Base-by-base conservation (phyloP, 2,329 filamentous ascomycete genomes). In the Zymoseptoria pseudotritici region DNA sequence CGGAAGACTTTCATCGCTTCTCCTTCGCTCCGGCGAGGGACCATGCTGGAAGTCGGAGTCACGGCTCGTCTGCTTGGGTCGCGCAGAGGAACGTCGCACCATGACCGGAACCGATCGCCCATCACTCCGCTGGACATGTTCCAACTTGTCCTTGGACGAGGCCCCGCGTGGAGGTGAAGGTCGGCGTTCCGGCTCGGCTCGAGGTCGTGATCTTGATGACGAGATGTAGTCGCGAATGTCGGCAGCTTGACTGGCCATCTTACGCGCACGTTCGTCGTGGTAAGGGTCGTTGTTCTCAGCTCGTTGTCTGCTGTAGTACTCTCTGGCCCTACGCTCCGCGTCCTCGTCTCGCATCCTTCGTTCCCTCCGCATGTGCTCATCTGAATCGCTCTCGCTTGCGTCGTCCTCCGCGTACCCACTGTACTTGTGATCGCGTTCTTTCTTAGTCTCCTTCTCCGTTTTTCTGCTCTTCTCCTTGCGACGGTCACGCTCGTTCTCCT, bases 381-480 rank as follows among this genome's bases (percentile, higher is more conserved):
- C 69, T 2, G 63, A 64, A 24, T 68, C 69, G 61, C 71, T 72
- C 20, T 67, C 66, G 2, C 64, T 63, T 2, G 75, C 74, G 51
- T 73, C 74, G 17, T 66, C 67, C 36, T 46, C 36, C 4, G 55
- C 71, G 31, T 71, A 68, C 42, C 65, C 21, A 26, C 58, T 57
- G 56, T 74, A 73, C 61, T 74, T 76, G 31, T 63, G 63, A 10
- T 73, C 73, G 55, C 75, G 72, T 8, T 78, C 75, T 58, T 70
- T 69, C 52, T 72, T 72, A 8, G 72, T 69, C 42, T 79, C 77
- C 60, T 72, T 72, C 53, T 77, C 75, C 55, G 71, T 70, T 53
- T 70, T 69, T 64, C 74, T 73, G 60, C 70, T 72, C 61, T 72
- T 71, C 55, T 79, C 76, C 49, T 71, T 72, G 49, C 76, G 70